These are phyloP conservation scores for Lentinula detonsa DNA, from an alignment of 768 basidiomycete genomes.

Conservation along the genomic window DNA sequence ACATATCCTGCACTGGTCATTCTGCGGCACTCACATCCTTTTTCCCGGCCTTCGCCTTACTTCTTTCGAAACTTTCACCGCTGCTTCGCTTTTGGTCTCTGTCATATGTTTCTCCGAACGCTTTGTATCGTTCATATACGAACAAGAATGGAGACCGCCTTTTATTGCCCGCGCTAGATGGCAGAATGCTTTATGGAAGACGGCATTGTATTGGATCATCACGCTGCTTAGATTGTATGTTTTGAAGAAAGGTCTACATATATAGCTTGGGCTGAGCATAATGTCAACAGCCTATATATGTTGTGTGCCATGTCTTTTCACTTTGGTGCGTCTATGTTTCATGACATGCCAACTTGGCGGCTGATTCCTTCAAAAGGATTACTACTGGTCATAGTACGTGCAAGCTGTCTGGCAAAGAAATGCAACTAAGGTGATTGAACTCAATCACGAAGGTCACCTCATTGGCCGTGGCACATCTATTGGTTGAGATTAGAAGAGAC, in stretches of 20 bases:
- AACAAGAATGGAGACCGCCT: conserved; percentile 43
- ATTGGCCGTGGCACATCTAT: conserved; percentile 53
- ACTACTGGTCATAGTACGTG: conserved; percentile 42
- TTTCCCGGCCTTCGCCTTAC: conserved; percentile 33
- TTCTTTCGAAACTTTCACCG: conserved; percentile 42
- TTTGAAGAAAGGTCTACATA: background rate
- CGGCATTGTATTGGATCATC: conserved; percentile 49
- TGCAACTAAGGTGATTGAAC: background rate
- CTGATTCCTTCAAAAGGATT: conserved; percentile 34
- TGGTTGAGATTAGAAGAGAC: conserved; percentile 36
- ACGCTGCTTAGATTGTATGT: conserved; percentile 59
- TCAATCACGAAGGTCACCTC: conserved; percentile 39
- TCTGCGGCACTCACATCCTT: conserved; percentile 30
- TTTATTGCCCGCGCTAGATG: conserved; percentile 34
- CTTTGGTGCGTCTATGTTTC: conserved; percentile 18
- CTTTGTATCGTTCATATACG: conserved; percentile 41
- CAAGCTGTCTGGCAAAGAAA: background rate
- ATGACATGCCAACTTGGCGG: conserved; percentile 14
- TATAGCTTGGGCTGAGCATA: background rate
- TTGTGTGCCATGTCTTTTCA: conserved; percentile 68
- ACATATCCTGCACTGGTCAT: conserved; percentile 34
- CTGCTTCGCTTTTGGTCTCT: conserved; percentile 37
- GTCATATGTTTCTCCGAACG: conserved; percentile 52
- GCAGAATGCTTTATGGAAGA: conserved; percentile 45
- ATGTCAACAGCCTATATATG: conserved; percentile 54